phyloP scores from a whole-genome alignment of 345 rosid species.

The Gossypium arboreum region DNA sequence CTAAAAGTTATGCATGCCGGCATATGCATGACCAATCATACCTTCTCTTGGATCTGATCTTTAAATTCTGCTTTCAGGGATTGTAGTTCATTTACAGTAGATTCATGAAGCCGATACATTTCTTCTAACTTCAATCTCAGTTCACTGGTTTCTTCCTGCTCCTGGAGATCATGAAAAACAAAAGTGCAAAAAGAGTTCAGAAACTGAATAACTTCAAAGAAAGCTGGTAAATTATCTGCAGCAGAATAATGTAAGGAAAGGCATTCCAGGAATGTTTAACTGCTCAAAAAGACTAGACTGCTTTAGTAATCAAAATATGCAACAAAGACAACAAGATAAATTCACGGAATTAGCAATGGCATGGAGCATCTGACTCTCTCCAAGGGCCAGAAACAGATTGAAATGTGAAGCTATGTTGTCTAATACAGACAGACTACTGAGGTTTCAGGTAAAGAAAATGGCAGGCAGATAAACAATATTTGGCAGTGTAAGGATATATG shows the following conservation, averaged over 20 bases:
- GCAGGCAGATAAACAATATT: neutral
- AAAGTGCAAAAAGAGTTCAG: neutral
- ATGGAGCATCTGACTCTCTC: neutral
- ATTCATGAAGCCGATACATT: constrained; percentile 42
- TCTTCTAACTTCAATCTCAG: constrained; percentile 46
- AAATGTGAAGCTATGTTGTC: neutral
- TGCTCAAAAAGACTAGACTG: neutral
- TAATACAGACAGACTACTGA: neutral
- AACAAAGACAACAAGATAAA: neutral
- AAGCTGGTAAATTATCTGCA: neutral
- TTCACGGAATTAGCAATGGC: neutral
- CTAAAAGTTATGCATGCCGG: neutral
- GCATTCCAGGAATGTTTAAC: neutral
- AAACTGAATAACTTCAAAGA: neutral
- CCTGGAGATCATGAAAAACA: constrained; percentile 38
- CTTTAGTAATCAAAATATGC: neutral
- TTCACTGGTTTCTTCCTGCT: constrained; percentile 43
- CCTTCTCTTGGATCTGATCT: constrained; percentile 62
- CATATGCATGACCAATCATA: constrained; percentile 21
- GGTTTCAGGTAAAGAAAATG: neutral
- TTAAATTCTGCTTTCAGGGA: constrained; percentile 51
- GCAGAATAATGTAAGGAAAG: neutral
- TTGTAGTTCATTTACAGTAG: constrained; percentile 47
- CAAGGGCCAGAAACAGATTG: no score
- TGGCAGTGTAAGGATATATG: neutral